Conservation (phyloP, 2,329 filamentous ascomycete genomes). For the Ceratocystiopsis sp. region DNA sequence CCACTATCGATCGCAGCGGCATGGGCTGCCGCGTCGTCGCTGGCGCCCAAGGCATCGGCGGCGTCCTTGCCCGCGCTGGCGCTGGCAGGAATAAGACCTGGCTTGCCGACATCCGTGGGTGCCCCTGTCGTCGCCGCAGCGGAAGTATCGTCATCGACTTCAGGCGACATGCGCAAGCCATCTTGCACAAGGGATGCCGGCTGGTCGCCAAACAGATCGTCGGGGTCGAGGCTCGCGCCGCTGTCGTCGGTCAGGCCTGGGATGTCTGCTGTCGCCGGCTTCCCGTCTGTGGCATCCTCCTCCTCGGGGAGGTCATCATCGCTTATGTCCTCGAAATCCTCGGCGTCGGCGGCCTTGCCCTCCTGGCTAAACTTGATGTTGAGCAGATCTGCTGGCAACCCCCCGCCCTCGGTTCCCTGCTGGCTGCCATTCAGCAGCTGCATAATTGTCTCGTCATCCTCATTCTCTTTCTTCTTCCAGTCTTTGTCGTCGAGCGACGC, state of each 20-base stretch:
- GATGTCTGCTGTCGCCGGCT: slow-evolving; percentile 24
- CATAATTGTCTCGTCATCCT: slow-evolving; percentile 31
- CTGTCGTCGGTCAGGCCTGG: slow-evolving; percentile 42
- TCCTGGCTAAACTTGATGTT: slow-evolving; percentile 35
- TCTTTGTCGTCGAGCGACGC: slow-evolving; percentile 19
- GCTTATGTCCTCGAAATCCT: slow-evolving; percentile 82
- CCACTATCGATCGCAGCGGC: slow-evolving; percentile 13
- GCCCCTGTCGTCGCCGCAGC: background rate
- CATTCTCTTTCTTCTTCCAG: slow-evolving; percentile 26
- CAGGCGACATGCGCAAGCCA: slow-evolving; percentile 17
- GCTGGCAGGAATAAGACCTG: background rate
- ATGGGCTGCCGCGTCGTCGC: background rate
- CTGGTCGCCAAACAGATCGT: slow-evolving; percentile 54
- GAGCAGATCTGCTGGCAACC: slow-evolving; percentile 25
- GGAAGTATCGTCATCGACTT: slow-evolving; percentile 21
- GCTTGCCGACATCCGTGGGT: too few species aligned
- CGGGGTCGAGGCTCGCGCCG: slow-evolving; percentile 40
- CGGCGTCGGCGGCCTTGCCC: slow-evolving; percentile 80
- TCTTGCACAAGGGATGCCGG: slow-evolving; percentile 24
- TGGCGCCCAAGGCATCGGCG: background rate
- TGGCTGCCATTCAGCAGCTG: slow-evolving; percentile 26
- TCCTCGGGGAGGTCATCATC: slow-evolving; percentile 84
- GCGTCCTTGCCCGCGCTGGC: background rate
- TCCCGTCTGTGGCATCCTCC: slow-evolving; percentile 27
- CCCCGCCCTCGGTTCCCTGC: slow-evolving; percentile 17